phyloP scores from a whole-genome alignment of 164 flowering plant genomes.

The Berberis vulgaris region DNA sequence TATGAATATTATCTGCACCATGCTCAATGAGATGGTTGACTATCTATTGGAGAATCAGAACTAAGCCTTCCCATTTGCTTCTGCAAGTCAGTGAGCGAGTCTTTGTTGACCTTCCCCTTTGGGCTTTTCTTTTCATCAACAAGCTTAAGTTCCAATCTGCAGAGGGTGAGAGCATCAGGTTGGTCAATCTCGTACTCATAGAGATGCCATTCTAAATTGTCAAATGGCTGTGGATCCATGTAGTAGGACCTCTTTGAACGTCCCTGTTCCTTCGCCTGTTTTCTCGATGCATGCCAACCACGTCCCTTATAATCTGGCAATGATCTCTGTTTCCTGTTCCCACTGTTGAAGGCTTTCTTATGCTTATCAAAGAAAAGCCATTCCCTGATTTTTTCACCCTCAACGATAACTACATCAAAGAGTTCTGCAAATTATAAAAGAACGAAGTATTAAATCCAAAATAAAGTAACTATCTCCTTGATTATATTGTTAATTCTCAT shows the following conservation, averaged over 20 bases:
- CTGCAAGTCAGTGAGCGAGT: conserved; percentile 77
- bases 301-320: conserved; percentile 94
- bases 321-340: conserved; percentile 91
- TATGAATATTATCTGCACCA: conserved; percentile 21
- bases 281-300: conserved; percentile 99
- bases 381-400: conserved; percentile 85
- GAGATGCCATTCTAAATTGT: conserved; percentile 78
- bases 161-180: conserved; percentile 71
- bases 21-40: conserved; percentile 44
- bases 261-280: conserved; percentile 84
- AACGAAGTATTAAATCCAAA: background rate
- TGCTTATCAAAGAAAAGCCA: conserved; percentile 99
- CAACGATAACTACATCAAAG: conserved; percentile 71
- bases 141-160: conserved; percentile 76
- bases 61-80: conserved; percentile 84
- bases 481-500: no score
- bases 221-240: conserved; percentile 94
- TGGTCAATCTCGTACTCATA: conserved; percentile 88
- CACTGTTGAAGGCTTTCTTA: conserved; percentile 92
- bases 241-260: conserved; percentile 91
- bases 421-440: conserved; percentile 49
- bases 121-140: conserved; percentile 74
- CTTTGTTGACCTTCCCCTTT: conserved; percentile 51
- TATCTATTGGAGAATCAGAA: conserved; percentile 64
- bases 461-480: no score